A percentile compares a stretch with the other conserved stretches of the same genome.
These are phyloP conservation scores for Niveomyces coronatus DNA, from an alignment of 2,329 filamentous ascomycete genomes.

Conservation along the genomic window DNA sequence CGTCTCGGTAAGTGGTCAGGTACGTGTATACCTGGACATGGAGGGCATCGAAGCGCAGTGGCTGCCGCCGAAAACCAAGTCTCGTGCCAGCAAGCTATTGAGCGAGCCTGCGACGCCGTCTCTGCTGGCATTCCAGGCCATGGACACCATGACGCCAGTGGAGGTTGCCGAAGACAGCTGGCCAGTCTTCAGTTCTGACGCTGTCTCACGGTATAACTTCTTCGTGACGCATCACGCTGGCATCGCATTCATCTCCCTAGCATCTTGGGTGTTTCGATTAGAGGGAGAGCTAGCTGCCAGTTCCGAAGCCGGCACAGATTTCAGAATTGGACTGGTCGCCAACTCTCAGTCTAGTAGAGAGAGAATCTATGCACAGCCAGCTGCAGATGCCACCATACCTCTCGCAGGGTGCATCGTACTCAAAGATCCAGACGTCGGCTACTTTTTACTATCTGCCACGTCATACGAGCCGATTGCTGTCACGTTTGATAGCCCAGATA, in stretches of 20 bases:
- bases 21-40: conserved; percentile 51
- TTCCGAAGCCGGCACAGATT: conserved; percentile 48
- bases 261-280: conserved; percentile 53
- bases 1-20: conserved; percentile 49
- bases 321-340: conserved; percentile 49
- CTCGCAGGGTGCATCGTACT: conserved; percentile 45
- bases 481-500: conserved; percentile 49
- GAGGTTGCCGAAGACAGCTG: conserved; percentile 48
- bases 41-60: conserved; percentile 56
- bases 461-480: conserved; percentile 47
- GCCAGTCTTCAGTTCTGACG: conserved; percentile 53
- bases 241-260: conserved; percentile 49
- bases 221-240: conserved; percentile 51
- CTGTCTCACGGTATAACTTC: conserved; percentile 52
- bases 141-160: conserved; percentile 45
- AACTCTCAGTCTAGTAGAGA: conserved; percentile 49
- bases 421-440: conserved; percentile 52
- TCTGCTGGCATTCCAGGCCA: conserved; percentile 50
- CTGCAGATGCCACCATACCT: conserved; percentile 34
- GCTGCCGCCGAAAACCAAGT: conserved; percentile 47
- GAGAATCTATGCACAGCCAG: conserved; percentile 44
- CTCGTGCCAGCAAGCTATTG: conserved; percentile 30
- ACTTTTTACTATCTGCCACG: conserved; percentile 51
- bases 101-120: conserved; percentile 32
- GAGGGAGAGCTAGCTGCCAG: conserved; percentile 49